phyloP scores from a whole-genome alignment of 192 early-diverging fungal genomes.

The Entophlyctis luteolus region DNA sequence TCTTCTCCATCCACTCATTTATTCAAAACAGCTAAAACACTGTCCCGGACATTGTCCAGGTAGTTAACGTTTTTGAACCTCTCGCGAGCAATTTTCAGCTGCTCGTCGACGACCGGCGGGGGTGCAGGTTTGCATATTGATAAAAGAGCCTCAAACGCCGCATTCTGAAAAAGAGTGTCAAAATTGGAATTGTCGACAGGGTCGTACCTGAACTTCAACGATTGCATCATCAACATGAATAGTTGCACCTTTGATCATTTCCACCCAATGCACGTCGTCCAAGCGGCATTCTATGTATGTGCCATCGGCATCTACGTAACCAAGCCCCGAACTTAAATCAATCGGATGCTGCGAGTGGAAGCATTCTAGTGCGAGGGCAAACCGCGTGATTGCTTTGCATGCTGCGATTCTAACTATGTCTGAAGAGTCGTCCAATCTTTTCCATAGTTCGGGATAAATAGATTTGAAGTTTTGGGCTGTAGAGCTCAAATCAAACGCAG shows the following conservation, averaged over 20 bases:
- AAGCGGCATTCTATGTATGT: slow-evolving; percentile 41
- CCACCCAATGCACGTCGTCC: slow-evolving; percentile 49
- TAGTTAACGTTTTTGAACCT: slow-evolving; percentile 3
- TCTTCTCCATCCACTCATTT: too few relatives aligned
- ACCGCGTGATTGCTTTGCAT: slow-evolving; percentile 8
- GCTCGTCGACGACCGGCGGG: not conserved
- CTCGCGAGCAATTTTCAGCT: not conserved
- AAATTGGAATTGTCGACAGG: not conserved
- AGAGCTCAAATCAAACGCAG: not conserved
- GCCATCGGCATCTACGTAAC: slow-evolving; percentile 17
- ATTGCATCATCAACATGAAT: slow-evolving; percentile 61
- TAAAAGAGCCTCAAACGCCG: not conserved
- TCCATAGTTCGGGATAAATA: slow-evolving; percentile 53
- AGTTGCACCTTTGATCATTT: slow-evolving; percentile 47
- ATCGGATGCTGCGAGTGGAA: slow-evolving; percentile 24
- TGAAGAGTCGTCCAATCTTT: slow-evolving; percentile 55
- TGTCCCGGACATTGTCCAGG: not conserved
- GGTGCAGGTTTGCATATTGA: not conserved
- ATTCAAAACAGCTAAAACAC: too few relatives aligned
- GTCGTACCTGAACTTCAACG: slow-evolving; percentile 35
- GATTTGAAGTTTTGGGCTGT: slow-evolving; percentile 40
- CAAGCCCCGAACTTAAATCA: not conserved
- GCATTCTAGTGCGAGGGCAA: slow-evolving; percentile 25
- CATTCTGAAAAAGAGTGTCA: not conserved
- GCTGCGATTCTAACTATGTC: slow-evolving; percentile 45